Base-by-base conservation (phyloP, 2,329 filamentous ascomycete species). In the Cytospora mali region DNA sequence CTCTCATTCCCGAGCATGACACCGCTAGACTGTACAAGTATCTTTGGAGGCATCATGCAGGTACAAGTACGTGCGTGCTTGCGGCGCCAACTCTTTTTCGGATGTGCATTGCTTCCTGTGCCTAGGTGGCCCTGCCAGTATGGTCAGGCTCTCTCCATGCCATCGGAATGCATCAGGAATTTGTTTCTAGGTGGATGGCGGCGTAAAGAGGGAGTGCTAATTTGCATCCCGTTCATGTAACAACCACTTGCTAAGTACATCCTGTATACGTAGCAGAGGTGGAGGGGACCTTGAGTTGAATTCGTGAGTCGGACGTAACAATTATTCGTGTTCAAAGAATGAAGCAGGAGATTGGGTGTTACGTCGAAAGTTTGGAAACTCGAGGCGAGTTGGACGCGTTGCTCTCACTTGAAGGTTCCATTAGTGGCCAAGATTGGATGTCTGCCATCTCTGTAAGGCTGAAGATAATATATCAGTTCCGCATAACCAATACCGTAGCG, bases 401-500 rank as follows among this genome's bases (percentile, higher is more conserved):
- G 39, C 35, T 54, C n/a, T 54, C 28, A 51, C 27, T 48, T 54
- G 58, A 60, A n/a, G 50, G 39, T 54, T 54, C 58, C 58, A 42
- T 54, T 21, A 28, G 49, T 60, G 50, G 58, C 58, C 51, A 60
- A n/a, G 58, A 48, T 42, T 42, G 21, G 48, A 42, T 46, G n/a
- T 29, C 28, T n/a, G 51, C 42, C 39, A 63, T 63, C 56, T 63
- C 46, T 51, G 39, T 65, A 63, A 63, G 63, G 63, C 63, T 65
- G 63, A 63, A 42, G 48, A 53, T 52, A 52, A 50, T 53, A 29
- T 57, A 63, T 60, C 52, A 57, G 31, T 55, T 21, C 55, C 55
- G 53, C 28, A 23, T 59, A 62, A 28, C 62, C 58, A 58, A 48
- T 58, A 54, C 58, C 49, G 55, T 31, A 63, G 52, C 33, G 60